Evolutionary conservation across 495 filamentous ascomycete genomes (phyloP), one percentile per base, ranked within the genome.

Genomic region (Hypoxylon fuscum): DNA sequence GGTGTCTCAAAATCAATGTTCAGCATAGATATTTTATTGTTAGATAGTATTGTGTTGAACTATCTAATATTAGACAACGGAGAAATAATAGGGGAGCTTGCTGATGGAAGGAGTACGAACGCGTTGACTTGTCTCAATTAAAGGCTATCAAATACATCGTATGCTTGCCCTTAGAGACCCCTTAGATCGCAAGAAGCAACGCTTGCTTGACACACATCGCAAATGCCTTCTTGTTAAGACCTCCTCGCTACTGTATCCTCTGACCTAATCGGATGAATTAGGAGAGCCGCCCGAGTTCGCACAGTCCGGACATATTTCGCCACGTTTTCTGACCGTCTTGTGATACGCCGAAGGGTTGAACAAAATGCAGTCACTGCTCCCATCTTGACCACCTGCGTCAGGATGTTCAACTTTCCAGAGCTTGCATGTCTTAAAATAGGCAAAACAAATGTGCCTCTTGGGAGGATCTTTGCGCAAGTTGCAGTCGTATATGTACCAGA

Each of bases 231-330:
- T n/a, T n/a, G n/a, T n/a, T n/a, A n/a, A n/a, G n/a, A n/a, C n/a
- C n/a, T n/a, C n/a, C n/a, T n/a, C n/a, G n/a, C n/a, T n/a, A n/a
- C n/a, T n/a, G n/a, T n/a, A n/a, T n/a, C n/a, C n/a, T n/a, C n/a
- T n/a, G n/a, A n/a, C n/a, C 32, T 50, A 52, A 3, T 57, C 41
- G 4, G 60, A 46, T 18, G 60, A 57, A 20, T 45, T 37, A 1
- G 50, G 58, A 50, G 58, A 62, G 9, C 58, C 50, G 3, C 43
- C 58, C 12, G 53, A 38, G 27, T 57, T 63, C 15, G 52, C 53
- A 23, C 60, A 52, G 20, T 63, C 22, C 11, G 53, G 41, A 10
- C 52, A 63, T 42, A 46, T 47, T 18, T 63, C 21, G 14, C 53
- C 53, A 10, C 38, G 9, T 10, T 40, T 57, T n/a, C 52, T 41